These are phyloP conservation scores for Calonectria henricotiae DNA, from an alignment of 2,329 filamentous ascomycete genomes.

Conservation along the genomic window DNA sequence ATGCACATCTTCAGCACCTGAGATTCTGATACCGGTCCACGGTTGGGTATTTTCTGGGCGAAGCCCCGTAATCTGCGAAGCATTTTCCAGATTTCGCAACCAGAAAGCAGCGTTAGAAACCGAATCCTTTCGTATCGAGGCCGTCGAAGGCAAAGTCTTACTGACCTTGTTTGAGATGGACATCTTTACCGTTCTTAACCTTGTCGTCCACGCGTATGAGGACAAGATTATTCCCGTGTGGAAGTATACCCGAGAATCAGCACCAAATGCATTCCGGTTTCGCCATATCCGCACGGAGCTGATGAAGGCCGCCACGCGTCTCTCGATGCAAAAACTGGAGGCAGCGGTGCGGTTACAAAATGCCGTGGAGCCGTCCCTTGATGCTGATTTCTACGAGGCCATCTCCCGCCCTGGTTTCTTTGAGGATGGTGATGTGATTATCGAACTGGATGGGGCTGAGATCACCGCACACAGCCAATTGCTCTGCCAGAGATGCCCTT, in stretches of 20 bases:
- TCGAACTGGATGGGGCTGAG: slow-evolving; percentile 84
- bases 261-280: slow-evolving; percentile 79
- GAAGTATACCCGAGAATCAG: slow-evolving; percentile 81
- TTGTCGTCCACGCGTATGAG: slow-evolving; percentile 86
- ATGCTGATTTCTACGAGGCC: slow-evolving; percentile 80
- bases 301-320: slow-evolving; percentile 84
- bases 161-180: slow-evolving; percentile 81
- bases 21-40: slow-evolving; percentile 84
- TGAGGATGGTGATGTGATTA: slow-evolving; percentile 82
- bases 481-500: slow-evolving; percentile 88
- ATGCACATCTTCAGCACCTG: slow-evolving; percentile 74
- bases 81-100: slow-evolving; percentile 71
- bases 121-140: slow-evolving; percentile 55
- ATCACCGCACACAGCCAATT: slow-evolving; percentile 84
- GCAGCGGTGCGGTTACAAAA: slow-evolving; percentile 83
- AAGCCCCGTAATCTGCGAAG: slow-evolving; percentile 78
- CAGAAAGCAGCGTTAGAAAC: slow-evolving; percentile 43
- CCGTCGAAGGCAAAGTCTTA: slow-evolving; percentile 67
- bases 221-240: slow-evolving; percentile 88
- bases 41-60: slow-evolving; percentile 85
- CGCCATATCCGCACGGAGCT: slow-evolving; percentile 87
- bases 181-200: slow-evolving; percentile 83
- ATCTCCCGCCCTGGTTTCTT: slow-evolving; percentile 81
- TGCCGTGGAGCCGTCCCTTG: slow-evolving; percentile 75
- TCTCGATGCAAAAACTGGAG: slow-evolving; percentile 83